These are phyloP conservation scores for Stylonectria norvegica DNA, from an alignment of 2,329 filamentous ascomycete species.

Conservation along the genomic window DNA sequence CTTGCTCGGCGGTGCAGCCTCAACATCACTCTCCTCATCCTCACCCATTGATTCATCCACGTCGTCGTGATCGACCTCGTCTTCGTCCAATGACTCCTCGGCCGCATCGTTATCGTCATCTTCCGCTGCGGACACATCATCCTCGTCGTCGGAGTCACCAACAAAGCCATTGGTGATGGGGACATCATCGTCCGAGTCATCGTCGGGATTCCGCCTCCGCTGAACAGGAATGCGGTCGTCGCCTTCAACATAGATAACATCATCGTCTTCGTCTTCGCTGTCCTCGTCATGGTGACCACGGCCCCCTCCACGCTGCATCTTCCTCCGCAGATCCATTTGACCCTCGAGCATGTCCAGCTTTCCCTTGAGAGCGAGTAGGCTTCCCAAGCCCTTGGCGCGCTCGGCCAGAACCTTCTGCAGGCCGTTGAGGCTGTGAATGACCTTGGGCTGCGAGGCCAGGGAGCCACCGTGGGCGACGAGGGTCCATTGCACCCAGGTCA, in stretches of 20 bases:
- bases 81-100: constrained; percentile 52
- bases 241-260: constrained; percentile 86
- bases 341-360: constrained; percentile 92
- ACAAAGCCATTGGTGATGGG: constrained; percentile 52
- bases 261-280: constrained; percentile 58
- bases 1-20: constrained; percentile 47
- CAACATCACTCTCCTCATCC: constrained; percentile 51
- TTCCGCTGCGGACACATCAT: constrained; percentile 44
- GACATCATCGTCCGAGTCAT: constrained; percentile 59
- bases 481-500: constrained; percentile 96
- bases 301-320: constrained; percentile 52
- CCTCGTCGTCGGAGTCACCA: constrained; percentile 59
- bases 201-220: constrained; percentile 39
- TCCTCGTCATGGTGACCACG: constrained; percentile 41
- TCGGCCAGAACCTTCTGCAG: constrained; percentile 86
- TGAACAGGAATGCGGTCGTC: constrained; percentile 67
- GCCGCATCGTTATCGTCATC: constrained; percentile 46
- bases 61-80: constrained; percentile 59
- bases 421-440: constrained; percentile 72
- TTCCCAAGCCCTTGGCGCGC: constrained; percentile 76
- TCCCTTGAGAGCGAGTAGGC: constrained; percentile 83
- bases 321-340: constrained; percentile 76
- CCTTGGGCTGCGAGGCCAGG: constrained; percentile 78
- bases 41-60: constrained; percentile 53
- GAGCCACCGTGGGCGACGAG: constrained; percentile 89